A percentile compares a stretch with the other conserved stretches of the same genome.
phyloP scores from a whole-genome alignment of 164 flowering plant species.

The Echeveria elegans region DNA sequence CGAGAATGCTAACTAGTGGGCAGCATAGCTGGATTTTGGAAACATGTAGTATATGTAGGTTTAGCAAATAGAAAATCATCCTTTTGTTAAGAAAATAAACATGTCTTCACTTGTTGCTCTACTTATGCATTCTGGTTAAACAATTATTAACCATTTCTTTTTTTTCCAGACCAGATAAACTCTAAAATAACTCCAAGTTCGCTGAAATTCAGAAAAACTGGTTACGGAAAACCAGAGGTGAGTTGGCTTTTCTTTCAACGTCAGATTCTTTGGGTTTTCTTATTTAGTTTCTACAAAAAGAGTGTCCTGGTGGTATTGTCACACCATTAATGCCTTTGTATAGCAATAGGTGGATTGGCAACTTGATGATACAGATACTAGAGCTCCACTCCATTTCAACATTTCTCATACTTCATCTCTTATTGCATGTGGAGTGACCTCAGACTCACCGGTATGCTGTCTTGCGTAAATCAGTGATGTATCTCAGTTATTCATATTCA shows the following conservation, averaged over 20 bases:
- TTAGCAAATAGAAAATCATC: too few relatives aligned
- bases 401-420: conserved; percentile 83
- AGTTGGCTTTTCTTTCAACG: conserved; percentile 12
- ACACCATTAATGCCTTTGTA: neutral
- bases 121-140: too few relatives aligned
- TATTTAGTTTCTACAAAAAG: neutral
- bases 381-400: conserved; percentile 69
- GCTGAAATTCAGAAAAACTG: conserved; percentile 66
- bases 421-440: conserved; percentile 93
- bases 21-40: too few relatives aligned
- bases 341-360: conserved; percentile 61
- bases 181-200: conserved; percentile 43
- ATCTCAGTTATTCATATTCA: neutral
- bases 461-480: neutral
- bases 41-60: too few relatives aligned
- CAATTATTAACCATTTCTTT: conserved; percentile 5
- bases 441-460: conserved; percentile 43
- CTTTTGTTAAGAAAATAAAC: too few relatives aligned
- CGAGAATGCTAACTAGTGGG: too few relatives aligned
- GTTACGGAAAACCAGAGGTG: conserved; percentile 92
- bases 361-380: conserved; percentile 24
- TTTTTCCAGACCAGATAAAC: conserved; percentile 60
- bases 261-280: neutral
- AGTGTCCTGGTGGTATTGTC: neutral
- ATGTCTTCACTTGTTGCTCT: too few relatives aligned